Conservation (phyloP, 2,329 filamentous ascomycete species). For the Colletotrichum tabaci region DNA sequence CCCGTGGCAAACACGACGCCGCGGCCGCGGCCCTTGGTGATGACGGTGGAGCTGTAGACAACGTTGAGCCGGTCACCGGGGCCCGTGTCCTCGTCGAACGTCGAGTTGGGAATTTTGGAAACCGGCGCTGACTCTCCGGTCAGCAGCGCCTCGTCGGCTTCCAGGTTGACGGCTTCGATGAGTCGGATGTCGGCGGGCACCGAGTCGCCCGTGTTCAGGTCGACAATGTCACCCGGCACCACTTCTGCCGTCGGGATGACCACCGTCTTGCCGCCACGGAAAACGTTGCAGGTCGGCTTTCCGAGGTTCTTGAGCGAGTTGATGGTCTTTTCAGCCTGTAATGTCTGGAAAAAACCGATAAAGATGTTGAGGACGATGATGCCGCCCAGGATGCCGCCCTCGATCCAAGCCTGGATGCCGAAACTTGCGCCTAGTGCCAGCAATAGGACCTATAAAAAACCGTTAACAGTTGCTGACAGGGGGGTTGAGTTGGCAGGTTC, state of each 20-base stretch:
- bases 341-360: slow-evolving; percentile 65
- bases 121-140: slow-evolving; percentile 76
- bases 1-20: slow-evolving; percentile 75
- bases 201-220: slow-evolving; percentile 70
- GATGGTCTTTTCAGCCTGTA: slow-evolving; percentile 65
- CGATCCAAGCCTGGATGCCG: slow-evolving; percentile 72
- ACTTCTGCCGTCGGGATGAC: slow-evolving; percentile 59
- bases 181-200: slow-evolving; percentile 72
- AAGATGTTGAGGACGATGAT: slow-evolving; percentile 72
- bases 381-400: slow-evolving; percentile 71
- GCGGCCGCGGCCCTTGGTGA: slow-evolving; percentile 72
- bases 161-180: slow-evolving; percentile 74
- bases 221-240: slow-evolving; percentile 71
- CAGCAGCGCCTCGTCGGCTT: slow-evolving; percentile 76
- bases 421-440: slow-evolving; percentile 72
- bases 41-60: slow-evolving; percentile 73
- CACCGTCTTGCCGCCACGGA: slow-evolving; percentile 59
- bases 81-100: slow-evolving; percentile 58
- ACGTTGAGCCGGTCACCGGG: slow-evolving; percentile 74
- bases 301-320: slow-evolving; percentile 61
- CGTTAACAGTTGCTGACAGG: no score
- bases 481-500: neutral
- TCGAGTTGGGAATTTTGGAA: slow-evolving; percentile 63
- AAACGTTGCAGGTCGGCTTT: slow-evolving; percentile 60
- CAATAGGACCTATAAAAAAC: slow-evolving; percentile 61